A percentile compares a stretch with the other conserved stretches of the same genome.
phyloP scores from a whole-genome alignment of 2,329 filamentous ascomycete genomes.

The Aspergillus piperis region DNA sequence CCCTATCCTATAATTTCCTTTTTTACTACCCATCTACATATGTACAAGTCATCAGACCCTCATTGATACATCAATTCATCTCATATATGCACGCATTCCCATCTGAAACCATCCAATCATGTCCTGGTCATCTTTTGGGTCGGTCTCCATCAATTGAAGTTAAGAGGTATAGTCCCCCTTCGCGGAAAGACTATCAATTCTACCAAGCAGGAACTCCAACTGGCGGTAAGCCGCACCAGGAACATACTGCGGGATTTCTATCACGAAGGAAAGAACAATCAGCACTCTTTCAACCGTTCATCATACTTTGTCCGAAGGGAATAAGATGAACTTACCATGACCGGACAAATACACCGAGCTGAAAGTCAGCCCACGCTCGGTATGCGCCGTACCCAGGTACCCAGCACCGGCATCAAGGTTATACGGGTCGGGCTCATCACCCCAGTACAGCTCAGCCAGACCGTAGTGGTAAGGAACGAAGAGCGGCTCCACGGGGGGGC shows the following conservation, averaged over 20 bases:
- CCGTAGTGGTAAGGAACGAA: slow-evolving; percentile 65
- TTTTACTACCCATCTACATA: too few species aligned
- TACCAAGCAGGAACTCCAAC: slow-evolving; percentile 72
- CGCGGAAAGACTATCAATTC: slow-evolving; percentile 47
- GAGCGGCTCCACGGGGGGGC: slow-evolving; percentile 61
- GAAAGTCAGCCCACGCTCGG: slow-evolving; percentile 74
- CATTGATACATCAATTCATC: neutral
- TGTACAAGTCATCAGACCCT: too few species aligned
- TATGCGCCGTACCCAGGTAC: slow-evolving; percentile 68
- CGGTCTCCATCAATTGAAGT: neutral
- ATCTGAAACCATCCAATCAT: too few species aligned
- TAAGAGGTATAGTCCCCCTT: slow-evolving; percentile 14
- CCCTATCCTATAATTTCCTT: too few species aligned
- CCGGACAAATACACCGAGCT: slow-evolving; percentile 65
- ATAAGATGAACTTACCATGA: slow-evolving; percentile 47
- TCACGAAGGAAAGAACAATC: too few species aligned
- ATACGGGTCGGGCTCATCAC: slow-evolving; percentile 45
- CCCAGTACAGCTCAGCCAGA: slow-evolving; percentile 33
- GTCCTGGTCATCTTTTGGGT: too few species aligned
- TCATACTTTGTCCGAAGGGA: neutral
- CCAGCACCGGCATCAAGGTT: slow-evolving; percentile 58
- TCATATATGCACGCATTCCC: neutral
- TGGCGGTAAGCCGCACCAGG: slow-evolving; percentile 70
- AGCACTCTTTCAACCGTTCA: neutral
- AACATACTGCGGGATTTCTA: slow-evolving; percentile 61